Evolutionary conservation across 2,329 filamentous ascomycete genomes (phyloP), one percentile per base, ranked within the genome.

Genomic region (Diaporthe sp.): DNA sequence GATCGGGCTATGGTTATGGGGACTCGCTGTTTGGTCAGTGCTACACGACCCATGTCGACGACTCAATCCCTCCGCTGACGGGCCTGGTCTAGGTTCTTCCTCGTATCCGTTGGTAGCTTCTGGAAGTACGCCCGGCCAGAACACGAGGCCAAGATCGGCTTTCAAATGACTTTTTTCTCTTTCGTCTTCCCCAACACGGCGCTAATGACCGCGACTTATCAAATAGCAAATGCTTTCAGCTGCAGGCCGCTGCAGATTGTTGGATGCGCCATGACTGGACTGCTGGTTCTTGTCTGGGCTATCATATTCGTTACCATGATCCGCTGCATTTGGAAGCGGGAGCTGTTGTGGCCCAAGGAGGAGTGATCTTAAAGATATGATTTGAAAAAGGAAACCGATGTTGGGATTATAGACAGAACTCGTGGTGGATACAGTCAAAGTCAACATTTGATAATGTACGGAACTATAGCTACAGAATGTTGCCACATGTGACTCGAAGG

Each of bases 141-240:
- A 15, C 88, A 89, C 51, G 89, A 87, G 73, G 74, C 75, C 51
- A 82, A 81, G 75, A 91, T 95, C 86, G 89, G 91, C 5, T 97
- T 96, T 80, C 92, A 94, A 25, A 96, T 97, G 94, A 94, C 92
- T 1, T 97, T 94, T 92, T 97, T 93, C 84, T 94, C 92, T 4
- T 96, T 96, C 82, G 89, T 96, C 7, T 96, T 96, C 80, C 94
- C 94, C 2, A 95, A 96, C 79, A 96, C 94, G 0, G 94, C 93
- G 0, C 84, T 95, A 76, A 79, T 90, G n/a, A 94, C 92, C 0
- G 93, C 94, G 0, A 97, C 94, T 0, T 92, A 94, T 78, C 90
- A 92, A 2, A 89, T 97, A 68, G 93, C 90, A 0, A 87, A 88
- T 13, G 91, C 91, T 0, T 90, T 94, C 60, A 84, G 89, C 1